Evolutionary conservation across 1,139 yeast genomes (phyloP), one percentile per base, ranked within the genome.

Genomic region (Suzukiozyma palmioleophila): DNA sequence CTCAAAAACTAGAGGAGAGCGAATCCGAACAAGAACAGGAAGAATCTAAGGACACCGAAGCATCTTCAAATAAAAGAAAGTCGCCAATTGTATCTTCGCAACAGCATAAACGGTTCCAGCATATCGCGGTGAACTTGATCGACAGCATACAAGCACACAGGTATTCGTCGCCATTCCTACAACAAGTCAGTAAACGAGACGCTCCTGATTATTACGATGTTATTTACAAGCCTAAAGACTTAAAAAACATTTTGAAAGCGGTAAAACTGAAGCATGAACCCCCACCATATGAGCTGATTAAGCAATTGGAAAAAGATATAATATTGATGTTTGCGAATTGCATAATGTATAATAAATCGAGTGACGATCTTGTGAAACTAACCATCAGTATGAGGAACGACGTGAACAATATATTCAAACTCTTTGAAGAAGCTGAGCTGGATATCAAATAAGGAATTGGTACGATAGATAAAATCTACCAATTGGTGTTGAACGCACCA

Each of bases 311-410:
- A 51, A 66, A 84, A 41, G 87, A 83, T 45, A 65, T 86, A 31
- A 75, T 81, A 67, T 64, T 81, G 40, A 84, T 86, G 94, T 84
- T 83, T 63, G 85, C 92, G 38, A 86, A 86, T 57, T 86, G 92
- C 27, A 75, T 84, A 12, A 85, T 86, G 94, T 85, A 81, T 59
- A 86, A 85, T 57, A 76, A 77, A 44, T 73, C 78, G 47, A 81
- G 76, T 47, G 77, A 81, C 29, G 87, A 81, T 43, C 71, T 83
- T 51, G 77, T 77, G 22, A 61, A 63, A 32, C 74, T 86, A 69
- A 77, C 89, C 1, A 65, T 75, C 44, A 85, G 79, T 46, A 84
- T 85, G 92, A 75, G 73, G 59, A 61, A 67, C 32, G 86, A 79
- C 37, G 75, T 79, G 8, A 67, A 68, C 24, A 69, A 65, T 22